Evolutionary conservation across 108 stramenopile species (phyloP), one percentile per base, ranked within the genome.

Genomic region (Cyclostephanos tholiformis): DNA sequence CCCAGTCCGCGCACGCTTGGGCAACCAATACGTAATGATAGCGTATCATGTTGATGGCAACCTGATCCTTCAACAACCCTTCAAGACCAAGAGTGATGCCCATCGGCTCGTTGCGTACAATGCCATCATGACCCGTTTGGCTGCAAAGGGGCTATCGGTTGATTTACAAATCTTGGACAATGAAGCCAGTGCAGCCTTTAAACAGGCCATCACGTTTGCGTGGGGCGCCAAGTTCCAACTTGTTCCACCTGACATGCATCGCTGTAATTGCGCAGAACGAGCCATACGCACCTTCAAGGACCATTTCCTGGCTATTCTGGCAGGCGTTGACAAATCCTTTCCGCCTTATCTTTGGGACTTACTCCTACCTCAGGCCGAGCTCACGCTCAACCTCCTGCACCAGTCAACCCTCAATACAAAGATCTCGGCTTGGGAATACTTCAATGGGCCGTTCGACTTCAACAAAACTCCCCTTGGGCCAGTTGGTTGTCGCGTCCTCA

Each of bases 211-310:
- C 7, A 25, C 20, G 19, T 20, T 25, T 6, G 19, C 20, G 2
- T 53, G 52, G 20, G 0, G 7, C 2, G 52, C 25, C 23, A 53
- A 85, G 14, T 77, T 50, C 55, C 84, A 84, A 69, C 65, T 79
- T 14, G 71, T 58, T 1, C 76, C 84, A 30, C 71, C 79, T 6
- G 39, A 57, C 29, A 20, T 53, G 14, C 79, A 84, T 56, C 52
- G 19, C 6, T 20, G 52, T n/a, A 53, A 53, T 14, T 7, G 23
- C 1, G 25, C 52, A 53, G 52, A 53, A 25, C 50, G 75, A 4
- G 84, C 84, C 61, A 84, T 84, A 12, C 75, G 58, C 27, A 84
- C 83, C 22, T 84, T 76, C 62, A 69, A 75, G 30, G 66, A 75
- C 48, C 83, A 84, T 43, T 80, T 84, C 69, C 59, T 84, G 27